phyloP scores from a whole-genome alignment of 2,329 filamentous ascomycete genomes.

The Penicillium digitatum region DNA sequence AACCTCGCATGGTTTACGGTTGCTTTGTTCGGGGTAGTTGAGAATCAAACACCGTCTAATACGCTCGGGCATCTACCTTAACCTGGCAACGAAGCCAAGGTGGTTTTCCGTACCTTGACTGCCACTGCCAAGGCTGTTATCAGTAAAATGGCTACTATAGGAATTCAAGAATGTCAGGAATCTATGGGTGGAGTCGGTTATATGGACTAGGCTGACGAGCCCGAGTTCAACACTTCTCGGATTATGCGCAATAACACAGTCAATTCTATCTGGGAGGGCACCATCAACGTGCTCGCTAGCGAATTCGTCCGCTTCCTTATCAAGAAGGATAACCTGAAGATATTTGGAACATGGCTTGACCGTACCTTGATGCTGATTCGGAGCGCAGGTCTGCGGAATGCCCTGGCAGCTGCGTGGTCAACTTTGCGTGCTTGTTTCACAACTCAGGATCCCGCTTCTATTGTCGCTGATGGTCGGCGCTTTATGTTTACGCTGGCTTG shows the following conservation, averaged over 20 bases:
- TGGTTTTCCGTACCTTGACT: slow-evolving; percentile 30
- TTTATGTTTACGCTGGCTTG: slow-evolving; percentile 37
- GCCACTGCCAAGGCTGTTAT: slow-evolving; percentile 36
- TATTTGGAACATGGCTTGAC: slow-evolving; percentile 43
- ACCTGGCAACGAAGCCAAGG: slow-evolving; percentile 21
- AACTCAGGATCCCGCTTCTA: slow-evolving; percentile 12
- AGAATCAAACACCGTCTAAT: slow-evolving; percentile 45
- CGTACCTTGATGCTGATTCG: slow-evolving; percentile 28
- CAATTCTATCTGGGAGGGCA: slow-evolving; percentile 64
- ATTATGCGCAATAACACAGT: slow-evolving; percentile 61
- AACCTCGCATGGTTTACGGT: slow-evolving; percentile 37
- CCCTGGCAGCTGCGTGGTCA: slow-evolving; percentile 17
- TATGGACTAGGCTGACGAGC: slow-evolving; percentile 46
- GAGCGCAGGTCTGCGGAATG: not conserved
- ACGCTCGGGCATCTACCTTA: slow-evolving; percentile 49
- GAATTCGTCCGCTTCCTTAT: slow-evolving; percentile 44
- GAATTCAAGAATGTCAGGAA: slow-evolving; percentile 39
- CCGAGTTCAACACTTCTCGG: slow-evolving; percentile 62
- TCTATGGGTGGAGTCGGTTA: slow-evolving; percentile 40
- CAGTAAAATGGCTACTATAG: slow-evolving; percentile 30
- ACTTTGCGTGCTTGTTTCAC: slow-evolving; percentile 16
- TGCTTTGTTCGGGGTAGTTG: slow-evolving; percentile 44
- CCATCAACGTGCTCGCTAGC: slow-evolving; percentile 64
- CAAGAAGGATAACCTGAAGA: slow-evolving; percentile 22
- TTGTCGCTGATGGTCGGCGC: slow-evolving; percentile 32